Conservation (phyloP, 768 basidiomycete genomes). For the Trametes gibbosa region DNA sequence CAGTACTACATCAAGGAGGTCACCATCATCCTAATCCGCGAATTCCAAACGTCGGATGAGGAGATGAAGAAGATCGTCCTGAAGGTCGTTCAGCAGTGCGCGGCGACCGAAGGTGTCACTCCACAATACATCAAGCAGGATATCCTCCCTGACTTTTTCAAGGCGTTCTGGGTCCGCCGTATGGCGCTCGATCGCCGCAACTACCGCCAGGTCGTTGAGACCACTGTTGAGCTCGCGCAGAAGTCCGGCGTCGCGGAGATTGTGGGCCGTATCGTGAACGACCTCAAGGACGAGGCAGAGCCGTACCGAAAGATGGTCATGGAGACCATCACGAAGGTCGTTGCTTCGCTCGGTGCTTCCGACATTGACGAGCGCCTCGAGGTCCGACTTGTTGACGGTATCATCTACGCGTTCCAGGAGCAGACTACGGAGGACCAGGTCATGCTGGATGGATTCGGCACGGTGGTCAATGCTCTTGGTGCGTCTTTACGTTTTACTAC, state of each 20-base stretch:
- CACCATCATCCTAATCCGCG: conserved; percentile 93
- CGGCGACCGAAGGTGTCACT: conserved; percentile 97
- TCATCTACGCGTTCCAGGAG: conserved; percentile 99
- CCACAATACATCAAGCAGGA: conserved; percentile 95
- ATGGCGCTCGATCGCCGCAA: conserved; percentile 98
- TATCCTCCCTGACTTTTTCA: conserved; percentile 99
- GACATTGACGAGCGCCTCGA: conserved; percentile 97
- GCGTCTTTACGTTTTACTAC: conserved; percentile 15
- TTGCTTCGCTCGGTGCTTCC: conserved; percentile 91
- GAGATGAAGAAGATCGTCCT: conserved; percentile 99
- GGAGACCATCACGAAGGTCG: conserved; percentile 98
- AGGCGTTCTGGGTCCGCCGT: conserved; percentile 96
- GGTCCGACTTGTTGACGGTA: conserved; percentile 92
- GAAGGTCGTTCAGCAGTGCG: conserved; percentile 98
- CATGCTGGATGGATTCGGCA: conserved; percentile 98
- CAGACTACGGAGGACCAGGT: conserved; percentile 99
- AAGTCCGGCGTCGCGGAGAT: conserved; percentile 97
- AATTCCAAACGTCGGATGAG: conserved; percentile 98
- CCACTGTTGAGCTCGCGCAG: conserved; percentile 96
- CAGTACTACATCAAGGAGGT: conserved; percentile 99
- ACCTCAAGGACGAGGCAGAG: conserved; percentile 87
- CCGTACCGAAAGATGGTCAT: conserved; percentile 99
- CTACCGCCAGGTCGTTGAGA: conserved; percentile 97
- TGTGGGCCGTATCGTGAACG: conserved; percentile 82
- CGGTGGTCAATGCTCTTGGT: conserved; percentile 91